These are phyloP conservation scores for Leucosporidium scottii DNA, from an alignment of 768 basidiomycete genomes.

Conservation along the genomic window DNA sequence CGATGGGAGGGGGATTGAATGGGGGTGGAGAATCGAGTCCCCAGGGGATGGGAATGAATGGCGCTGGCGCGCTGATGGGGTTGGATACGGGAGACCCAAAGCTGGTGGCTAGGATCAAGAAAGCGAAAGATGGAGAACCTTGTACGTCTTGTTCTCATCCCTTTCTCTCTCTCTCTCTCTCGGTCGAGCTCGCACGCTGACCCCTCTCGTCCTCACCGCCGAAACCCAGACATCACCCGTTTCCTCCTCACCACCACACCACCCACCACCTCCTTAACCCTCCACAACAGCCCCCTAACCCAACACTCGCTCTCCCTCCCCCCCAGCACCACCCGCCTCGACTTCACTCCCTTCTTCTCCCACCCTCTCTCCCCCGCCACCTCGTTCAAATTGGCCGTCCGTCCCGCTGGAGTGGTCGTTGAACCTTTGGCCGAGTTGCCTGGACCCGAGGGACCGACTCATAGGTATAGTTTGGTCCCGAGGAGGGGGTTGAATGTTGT, in stretches of 20 bases:
- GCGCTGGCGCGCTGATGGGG: not conserved
- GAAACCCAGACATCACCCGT: slow-evolving; percentile 3
- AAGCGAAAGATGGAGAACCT: not conserved
- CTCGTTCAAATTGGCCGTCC: not conserved
- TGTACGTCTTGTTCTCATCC: not conserved
- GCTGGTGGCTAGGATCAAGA: slow-evolving; percentile 1
- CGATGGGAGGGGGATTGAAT: too few species aligned
- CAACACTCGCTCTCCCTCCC: slow-evolving; percentile 26
- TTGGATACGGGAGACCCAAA: slow-evolving; percentile 3
- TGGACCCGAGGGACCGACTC: not conserved
- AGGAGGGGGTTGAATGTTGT: slow-evolving; percentile 16
- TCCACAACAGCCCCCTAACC: slow-evolving; percentile 10
- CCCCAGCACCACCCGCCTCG: not conserved
- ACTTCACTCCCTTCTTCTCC: slow-evolving; percentile 3
- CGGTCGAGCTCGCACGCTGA: too few species aligned
- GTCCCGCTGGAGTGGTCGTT: not conserved
- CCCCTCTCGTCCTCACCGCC: not conserved
- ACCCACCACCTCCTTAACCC: not conserved
- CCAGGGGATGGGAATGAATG: too few species aligned
- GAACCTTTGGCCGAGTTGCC: not conserved
- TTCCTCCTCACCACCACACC: slow-evolving; percentile 1
- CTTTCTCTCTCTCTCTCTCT: not conserved
- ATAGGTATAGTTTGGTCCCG: slow-evolving; percentile 5
- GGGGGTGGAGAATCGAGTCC: too few species aligned
- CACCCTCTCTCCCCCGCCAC: not conserved